Evolutionary conservation across 768 basidiomycete genomes (phyloP).

Genomic region (Kwoniella bestiolae): DNA sequence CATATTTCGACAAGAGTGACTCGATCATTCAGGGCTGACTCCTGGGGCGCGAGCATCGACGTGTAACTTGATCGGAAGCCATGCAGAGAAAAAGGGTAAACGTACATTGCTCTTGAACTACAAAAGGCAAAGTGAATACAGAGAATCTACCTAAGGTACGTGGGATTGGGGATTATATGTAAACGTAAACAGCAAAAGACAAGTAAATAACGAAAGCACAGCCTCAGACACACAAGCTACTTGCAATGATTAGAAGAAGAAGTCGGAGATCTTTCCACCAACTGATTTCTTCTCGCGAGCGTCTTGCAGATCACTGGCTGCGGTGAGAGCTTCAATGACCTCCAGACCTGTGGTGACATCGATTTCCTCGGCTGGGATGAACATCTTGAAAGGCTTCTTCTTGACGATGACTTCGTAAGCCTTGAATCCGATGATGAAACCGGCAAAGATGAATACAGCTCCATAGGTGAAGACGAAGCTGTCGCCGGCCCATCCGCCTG

Average conservation of each 20-base stretch:
- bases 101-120: too few relatives aligned
- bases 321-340: conserved; percentile 30
- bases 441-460: conserved; percentile 31
- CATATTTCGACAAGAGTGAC: too few relatives aligned
- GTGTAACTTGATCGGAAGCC: too few relatives aligned
- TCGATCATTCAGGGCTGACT: too few relatives aligned
- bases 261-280: conserved; percentile 15
- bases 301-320: conserved; percentile 12
- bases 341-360: conserved; percentile 26
- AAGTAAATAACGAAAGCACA: too few relatives aligned
- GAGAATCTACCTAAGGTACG: too few relatives aligned
- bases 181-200: too few relatives aligned
- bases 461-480: conserved; percentile 34
- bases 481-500: conserved; percentile 20
- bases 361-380: conserved; percentile 24
- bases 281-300: conserved; percentile 4
- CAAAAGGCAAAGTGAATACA: too few relatives aligned
- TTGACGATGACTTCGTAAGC: conserved; percentile 10
- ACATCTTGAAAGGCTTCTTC: conserved; percentile 1
- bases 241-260: conserved; percentile 22
- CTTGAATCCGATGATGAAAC: conserved; percentile 23
- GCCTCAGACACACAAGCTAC: too few relatives aligned
- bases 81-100: too few relatives aligned
- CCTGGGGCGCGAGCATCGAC: too few relatives aligned
- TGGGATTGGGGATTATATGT: too few relatives aligned